Conservation (phyloP, 768 basidiomycete species). For the Panus rudis region DNA sequence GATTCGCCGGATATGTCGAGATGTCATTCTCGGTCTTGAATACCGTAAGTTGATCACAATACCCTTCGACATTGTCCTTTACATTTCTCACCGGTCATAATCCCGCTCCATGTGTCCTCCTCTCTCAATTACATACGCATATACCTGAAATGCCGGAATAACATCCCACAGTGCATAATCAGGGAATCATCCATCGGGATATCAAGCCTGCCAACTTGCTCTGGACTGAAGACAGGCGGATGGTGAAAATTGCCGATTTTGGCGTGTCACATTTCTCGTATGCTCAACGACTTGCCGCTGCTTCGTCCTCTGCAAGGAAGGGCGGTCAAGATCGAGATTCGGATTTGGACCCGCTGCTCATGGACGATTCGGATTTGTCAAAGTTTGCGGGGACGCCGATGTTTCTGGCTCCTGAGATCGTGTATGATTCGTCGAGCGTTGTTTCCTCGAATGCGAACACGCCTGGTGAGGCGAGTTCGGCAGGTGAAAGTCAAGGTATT, state of each 20-base stretch:
- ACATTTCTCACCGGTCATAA: slow-evolving; percentile 9
- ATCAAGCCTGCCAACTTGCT: slow-evolving; percentile 98
- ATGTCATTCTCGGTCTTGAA: slow-evolving; percentile 90
- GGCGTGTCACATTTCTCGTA: slow-evolving; percentile 96
- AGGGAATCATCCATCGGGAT: slow-evolving; percentile 98
- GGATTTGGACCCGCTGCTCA: slow-evolving; percentile 48
- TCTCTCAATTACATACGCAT: too few species aligned
- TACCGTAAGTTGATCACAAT: slow-evolving; percentile 60
- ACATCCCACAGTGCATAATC: slow-evolving; percentile 95
- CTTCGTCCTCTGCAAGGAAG: slow-evolving; percentile 23
- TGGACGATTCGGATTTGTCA: slow-evolving; percentile 81
- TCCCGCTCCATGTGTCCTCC: not conserved
- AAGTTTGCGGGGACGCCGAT: slow-evolving; percentile 93
- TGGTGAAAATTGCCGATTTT: slow-evolving; percentile 97
- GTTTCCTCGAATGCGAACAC: slow-evolving; percentile 27
- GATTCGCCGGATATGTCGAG: slow-evolving; percentile 81
- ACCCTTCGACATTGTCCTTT: slow-evolving; percentile 5
- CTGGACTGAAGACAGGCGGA: slow-evolving; percentile 77
- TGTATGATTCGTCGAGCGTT: slow-evolving; percentile 45
- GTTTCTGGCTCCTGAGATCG: slow-evolving; percentile 94
- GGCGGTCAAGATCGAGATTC: not conserved
- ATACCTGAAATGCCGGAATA: too few species aligned
- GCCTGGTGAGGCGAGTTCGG: slow-evolving; percentile 25
- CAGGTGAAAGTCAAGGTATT: too few species aligned
- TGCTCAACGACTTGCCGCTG: slow-evolving; percentile 68